phyloP scores from a whole-genome alignment of 1,284 basidiomycete species.

The Termitomyces sp. region DNA sequence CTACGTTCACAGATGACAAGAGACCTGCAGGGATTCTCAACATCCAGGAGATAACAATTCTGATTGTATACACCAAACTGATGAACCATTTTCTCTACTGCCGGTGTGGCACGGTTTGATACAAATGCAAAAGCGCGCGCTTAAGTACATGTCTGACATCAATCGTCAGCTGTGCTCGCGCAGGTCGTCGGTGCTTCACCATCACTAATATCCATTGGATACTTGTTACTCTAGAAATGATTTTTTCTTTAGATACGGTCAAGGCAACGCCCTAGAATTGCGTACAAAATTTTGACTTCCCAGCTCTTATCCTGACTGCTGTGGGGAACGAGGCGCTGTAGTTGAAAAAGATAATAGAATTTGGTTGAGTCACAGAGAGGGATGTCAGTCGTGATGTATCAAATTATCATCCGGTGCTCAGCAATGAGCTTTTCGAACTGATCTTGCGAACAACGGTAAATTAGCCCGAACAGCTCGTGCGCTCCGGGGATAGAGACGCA shows the following conservation, averaged over 20 bases:
- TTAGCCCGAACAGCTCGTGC: neutral
- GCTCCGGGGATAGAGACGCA: neutral
- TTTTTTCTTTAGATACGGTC: neutral
- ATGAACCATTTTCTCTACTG: neutral
- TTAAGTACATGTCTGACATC: neutral
- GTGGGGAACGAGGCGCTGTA: neutral
- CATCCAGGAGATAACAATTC: neutral
- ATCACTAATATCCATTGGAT: neutral
- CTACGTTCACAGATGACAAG: neutral
- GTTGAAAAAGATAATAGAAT: neutral
- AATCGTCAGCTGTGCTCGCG: neutral
- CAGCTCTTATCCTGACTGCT: neutral
- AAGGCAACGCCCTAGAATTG: too few relatives aligned
- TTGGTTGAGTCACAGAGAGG: neutral
- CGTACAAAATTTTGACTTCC: neutral
- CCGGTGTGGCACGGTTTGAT: neutral
- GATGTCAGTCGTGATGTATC: neutral
- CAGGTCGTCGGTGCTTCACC: neutral
- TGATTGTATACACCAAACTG: neutral
- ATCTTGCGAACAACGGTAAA: neutral
- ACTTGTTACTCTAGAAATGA: neutral
- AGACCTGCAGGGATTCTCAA: neutral
- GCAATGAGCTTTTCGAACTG: neutral
- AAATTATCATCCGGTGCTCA: neutral
- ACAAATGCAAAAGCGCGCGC: neutral